Percentiles rank a stretch among this genome's conserved stretches.
Conservation (phyloP, 1,284 basidiomycete species). For the Leccinum angustisporum region DNA sequence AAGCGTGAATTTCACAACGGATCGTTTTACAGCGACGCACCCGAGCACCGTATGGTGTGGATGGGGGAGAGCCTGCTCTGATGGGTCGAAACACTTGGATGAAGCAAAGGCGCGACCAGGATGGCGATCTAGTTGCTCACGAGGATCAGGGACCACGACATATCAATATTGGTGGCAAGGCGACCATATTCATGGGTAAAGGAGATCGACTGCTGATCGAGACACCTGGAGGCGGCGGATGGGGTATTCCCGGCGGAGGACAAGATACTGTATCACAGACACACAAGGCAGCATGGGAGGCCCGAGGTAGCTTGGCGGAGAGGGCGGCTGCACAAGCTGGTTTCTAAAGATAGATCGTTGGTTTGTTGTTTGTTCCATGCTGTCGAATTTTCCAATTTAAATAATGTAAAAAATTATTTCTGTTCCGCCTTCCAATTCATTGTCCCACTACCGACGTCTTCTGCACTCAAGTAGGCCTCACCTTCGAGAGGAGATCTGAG, state of each 20-base stretch:
- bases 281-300: slow-evolving; percentile 59
- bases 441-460: too few species aligned
- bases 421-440: not conserved
- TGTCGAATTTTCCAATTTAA: not conserved
- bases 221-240: slow-evolving; percentile 93
- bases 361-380: too few species aligned
- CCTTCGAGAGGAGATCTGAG: too few species aligned
- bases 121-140: slow-evolving; percentile 56
- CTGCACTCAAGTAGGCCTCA: too few species aligned
- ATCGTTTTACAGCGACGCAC: slow-evolving; percentile 65
- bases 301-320: slow-evolving; percentile 73
- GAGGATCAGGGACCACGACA: slow-evolving; percentile 46
- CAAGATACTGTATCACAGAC: slow-evolving; percentile 17
- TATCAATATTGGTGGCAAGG: slow-evolving; percentile 93
- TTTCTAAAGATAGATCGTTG: too few species aligned
- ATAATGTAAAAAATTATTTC: not conserved
- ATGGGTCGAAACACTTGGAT: slow-evolving; percentile 90
- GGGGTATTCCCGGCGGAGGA: slow-evolving; percentile 55
- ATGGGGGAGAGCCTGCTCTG: slow-evolving; percentile 78
- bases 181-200: slow-evolving; percentile 83
- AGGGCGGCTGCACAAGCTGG: slow-evolving; percentile 67
- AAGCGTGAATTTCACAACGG: not conserved
- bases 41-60: slow-evolving; percentile 86
- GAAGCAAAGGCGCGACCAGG: slow-evolving; percentile 69
- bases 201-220: slow-evolving; percentile 81